Evolutionary conservation across 768 basidiomycete genomes (phyloP), one percentile per base, ranked within the genome.

Genomic region (Heimioporus sp.): DNA sequence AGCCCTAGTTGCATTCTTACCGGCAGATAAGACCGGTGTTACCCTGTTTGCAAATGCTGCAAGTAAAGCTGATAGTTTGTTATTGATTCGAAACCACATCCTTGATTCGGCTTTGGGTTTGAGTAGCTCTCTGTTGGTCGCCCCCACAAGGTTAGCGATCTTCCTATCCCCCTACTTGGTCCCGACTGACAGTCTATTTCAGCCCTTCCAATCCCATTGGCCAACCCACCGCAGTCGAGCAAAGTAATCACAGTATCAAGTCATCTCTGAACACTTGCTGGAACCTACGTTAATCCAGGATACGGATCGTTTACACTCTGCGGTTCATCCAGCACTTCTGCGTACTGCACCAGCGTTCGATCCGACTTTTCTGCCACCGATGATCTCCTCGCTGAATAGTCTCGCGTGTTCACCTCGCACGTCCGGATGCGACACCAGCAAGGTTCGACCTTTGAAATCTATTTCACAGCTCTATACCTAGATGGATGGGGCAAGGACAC

Each of bases 221-320:
- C 34, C 4, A 35, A 35, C 12, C 10, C 21, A 38, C 34, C 32
- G 28, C n/a, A 9, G 10, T n/a, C 2, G 19, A 15, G 20, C 19
- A 31, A 16, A 17, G 34, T 19, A 7, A 17, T 4, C 38, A 35
- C 24, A 52, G 39, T 19, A 7, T 24, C 0, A 40, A 42, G 0
- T 24, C 56, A 7, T 48, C 59, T 5, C 47, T 72, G n/a, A 60
- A 65, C 2, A 58, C 53, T 73, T 40, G 50, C 69, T 5, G 75
- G 77, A 12, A 71, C 67, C 0, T 79, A 76, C 54, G 10, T 41
- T 3, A 61, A 71, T 46, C 58, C 67, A 2, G 73, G 74, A 10
- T 78, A 78, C 37, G 72, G 70, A 37, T 46, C 65, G 2, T 49
- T 77, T 42, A 67, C 65, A 3, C 63, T 78, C 17, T 78, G 76